Conservation (phyloP, 176 grass and related monocot genomes). For the Triticum aestivum region IWGSC_CS_RefSeq_v2.1 NC_057812.1:510964782-510965281, state of each 20-base stretch:
- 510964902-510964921: background rate
- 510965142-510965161: slow-evolving; percentile 67
- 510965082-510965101: slow-evolving; percentile 45
- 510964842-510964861: background rate
- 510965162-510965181: slow-evolving; percentile 80
- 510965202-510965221: slow-evolving; percentile 97
- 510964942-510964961: background rate
- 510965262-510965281: background rate
- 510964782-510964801: background rate
- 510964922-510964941: slow-evolving; percentile 12
- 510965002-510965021: background rate
- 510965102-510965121: slow-evolving; percentile 32
- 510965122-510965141: slow-evolving; percentile 64
- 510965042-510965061: slow-evolving; percentile 10
- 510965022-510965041: background rate
- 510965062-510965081: slow-evolving; percentile 5
- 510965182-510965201: slow-evolving; percentile 75
- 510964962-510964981: background rate
- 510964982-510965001: background rate
- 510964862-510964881: background rate
- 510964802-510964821: slow-evolving; percentile 8
- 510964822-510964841: background rate
- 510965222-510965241: slow-evolving; percentile 2
- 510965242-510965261: slow-evolving; percentile 10
- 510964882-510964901: background rate